These are phyloP conservation scores for Waitea zeae DNA, from an alignment of 1,284 basidiomycete genomes.

Conservation along the genomic window DNA sequence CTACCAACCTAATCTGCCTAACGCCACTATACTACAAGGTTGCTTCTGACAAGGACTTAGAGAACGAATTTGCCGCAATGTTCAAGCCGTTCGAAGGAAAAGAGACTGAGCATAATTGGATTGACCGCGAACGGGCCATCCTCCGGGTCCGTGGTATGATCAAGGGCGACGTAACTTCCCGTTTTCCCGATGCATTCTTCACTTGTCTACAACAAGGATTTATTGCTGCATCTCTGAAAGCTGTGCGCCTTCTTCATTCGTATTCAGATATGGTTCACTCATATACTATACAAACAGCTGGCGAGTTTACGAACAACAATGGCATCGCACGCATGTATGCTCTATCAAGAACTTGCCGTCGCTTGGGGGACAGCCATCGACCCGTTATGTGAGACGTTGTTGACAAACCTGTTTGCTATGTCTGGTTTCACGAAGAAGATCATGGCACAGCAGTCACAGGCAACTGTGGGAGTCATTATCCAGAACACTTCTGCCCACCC, in stretches of 20 bases:
- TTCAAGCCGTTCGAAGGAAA: constrained; percentile 75
- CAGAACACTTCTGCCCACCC: constrained; percentile 55
- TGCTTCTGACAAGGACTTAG: constrained; percentile 72
- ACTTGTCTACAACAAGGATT: constrained; percentile 62
- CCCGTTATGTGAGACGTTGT: constrained; percentile 58
- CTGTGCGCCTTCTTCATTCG: constrained; percentile 54
- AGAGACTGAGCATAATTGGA: constrained; percentile 97
- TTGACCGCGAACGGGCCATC: constrained; percentile 64
- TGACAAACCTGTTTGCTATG: constrained; percentile 72
- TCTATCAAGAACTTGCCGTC: constrained; percentile 65
- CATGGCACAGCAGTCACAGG: constrained; percentile 75
- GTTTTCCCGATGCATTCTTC: constrained; percentile 63
- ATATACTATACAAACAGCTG: constrained; percentile 53
- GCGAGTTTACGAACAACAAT: constrained; percentile 87
- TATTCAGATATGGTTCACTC: too few relatives aligned
- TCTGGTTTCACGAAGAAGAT: constrained; percentile 93
- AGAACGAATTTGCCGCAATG: constrained; percentile 72
- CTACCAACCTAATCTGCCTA: constrained; percentile 7
- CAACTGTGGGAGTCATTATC: constrained; percentile 53
- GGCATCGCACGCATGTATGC: constrained; percentile 58
- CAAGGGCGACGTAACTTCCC: constrained; percentile 61
- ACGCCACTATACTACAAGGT: too few relatives aligned
- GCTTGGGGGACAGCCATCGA: constrained; percentile 61
- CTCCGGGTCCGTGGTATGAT: constrained; percentile 83
- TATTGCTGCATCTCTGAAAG: constrained; percentile 73